Conservation (phyloP, 306 rosid species). For the Comarum palustre region DNA sequence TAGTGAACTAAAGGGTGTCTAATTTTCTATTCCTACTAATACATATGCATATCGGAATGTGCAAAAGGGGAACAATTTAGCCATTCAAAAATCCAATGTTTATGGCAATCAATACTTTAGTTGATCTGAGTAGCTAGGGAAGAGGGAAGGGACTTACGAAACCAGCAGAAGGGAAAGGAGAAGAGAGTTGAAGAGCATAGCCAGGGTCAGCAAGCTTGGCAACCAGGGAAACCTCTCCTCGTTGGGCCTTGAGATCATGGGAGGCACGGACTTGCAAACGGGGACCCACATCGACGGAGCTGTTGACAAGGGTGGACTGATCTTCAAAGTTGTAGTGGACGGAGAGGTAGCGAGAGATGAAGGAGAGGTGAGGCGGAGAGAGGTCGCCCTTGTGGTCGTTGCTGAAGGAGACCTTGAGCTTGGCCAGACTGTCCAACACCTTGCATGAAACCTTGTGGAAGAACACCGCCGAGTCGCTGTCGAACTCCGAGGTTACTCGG, state of each 20-base stretch:
- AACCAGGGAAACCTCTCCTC: constrained; percentile 62
- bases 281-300: constrained; percentile 63
- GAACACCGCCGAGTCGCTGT: constrained; percentile 70
- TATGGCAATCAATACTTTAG: no score
- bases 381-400: constrained; percentile 56
- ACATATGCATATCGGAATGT: no score
- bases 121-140: no score
- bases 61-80: no score
- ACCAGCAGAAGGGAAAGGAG: constrained; percentile 65
- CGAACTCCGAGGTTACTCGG: constrained; percentile 77
- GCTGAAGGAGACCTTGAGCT: constrained; percentile 65
- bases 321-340: constrained; percentile 64
- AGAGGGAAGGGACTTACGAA: constrained; percentile 24
- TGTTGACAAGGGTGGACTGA: constrained; percentile 53
- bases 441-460: constrained; percentile 81
- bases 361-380: constrained; percentile 58
- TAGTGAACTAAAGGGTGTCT: not conserved
- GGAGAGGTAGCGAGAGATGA: constrained; percentile 62
- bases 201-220: constrained; percentile 65
- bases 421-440: constrained; percentile 65
- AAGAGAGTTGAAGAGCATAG: constrained; percentile 62
- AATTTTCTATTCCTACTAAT: no score
- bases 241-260: constrained; percentile 74
- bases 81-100: no score
- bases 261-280: constrained; percentile 50